Evolutionary conservation across 2,329 filamentous ascomycete species (phyloP).

Genomic region (Monosporascus sp.): DNA sequence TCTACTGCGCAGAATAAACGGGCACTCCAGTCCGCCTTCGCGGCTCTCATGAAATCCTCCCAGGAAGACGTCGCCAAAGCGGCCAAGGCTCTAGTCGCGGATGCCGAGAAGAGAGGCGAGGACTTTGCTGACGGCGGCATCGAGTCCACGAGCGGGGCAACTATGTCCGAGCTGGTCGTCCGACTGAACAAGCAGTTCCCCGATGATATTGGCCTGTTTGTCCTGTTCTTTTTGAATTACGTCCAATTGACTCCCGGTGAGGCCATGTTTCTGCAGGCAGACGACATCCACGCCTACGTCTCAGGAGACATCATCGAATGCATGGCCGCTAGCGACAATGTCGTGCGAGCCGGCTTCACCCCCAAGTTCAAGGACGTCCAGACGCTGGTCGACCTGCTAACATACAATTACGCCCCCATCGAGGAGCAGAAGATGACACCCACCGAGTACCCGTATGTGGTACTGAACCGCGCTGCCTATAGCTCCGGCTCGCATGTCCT

Average conservation of each 20-base stretch:
- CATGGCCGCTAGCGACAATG: conserved; percentile 98
- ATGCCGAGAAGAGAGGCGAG: conserved; percentile 61
- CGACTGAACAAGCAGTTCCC: conserved; percentile 82
- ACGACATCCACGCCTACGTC: conserved; percentile 95
- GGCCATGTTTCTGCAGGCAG: conserved; percentile 91
- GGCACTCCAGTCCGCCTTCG: conserved; percentile 70
- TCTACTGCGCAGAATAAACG: conserved; percentile 61
- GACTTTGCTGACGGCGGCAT: conserved; percentile 72
- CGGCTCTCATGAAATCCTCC: conserved; percentile 72
- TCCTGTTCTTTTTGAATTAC: conserved; percentile 96
- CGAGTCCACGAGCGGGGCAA: conserved; percentile 59
- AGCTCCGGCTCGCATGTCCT: conserved; percentile 65
- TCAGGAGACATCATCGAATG: conserved; percentile 96
- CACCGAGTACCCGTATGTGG: conserved; percentile 77
- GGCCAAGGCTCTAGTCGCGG: conserved; percentile 62
- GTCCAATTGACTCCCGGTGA: conserved; percentile 83
- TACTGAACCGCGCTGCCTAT: conserved; percentile 76
- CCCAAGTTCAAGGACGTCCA: conserved; percentile 97
- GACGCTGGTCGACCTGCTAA: conserved; percentile 85
- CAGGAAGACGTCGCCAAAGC: conserved; percentile 59
- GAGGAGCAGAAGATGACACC: conserved; percentile 91
- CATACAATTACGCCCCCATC: conserved; percentile 92
- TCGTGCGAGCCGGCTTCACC: conserved; percentile 93
- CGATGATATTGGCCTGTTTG: conserved; percentile 85
- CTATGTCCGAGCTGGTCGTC: conserved; percentile 69